Base-by-base conservation (phyloP, 345 rosid species). In the Citrus glauca region DNA sequence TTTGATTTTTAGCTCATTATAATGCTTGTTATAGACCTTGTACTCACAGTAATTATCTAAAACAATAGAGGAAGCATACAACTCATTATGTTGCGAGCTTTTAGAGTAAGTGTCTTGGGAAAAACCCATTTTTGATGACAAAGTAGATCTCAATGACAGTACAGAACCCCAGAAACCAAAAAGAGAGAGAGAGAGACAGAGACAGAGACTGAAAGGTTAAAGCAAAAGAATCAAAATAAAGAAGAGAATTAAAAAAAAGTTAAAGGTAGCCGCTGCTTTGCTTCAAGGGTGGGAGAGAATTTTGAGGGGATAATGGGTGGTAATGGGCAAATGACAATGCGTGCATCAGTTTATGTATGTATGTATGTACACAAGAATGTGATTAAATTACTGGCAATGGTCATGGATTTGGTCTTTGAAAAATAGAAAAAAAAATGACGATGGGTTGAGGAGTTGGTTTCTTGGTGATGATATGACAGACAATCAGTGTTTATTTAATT, bases 201-300 rank as follows among this genome's bases (percentile, higher is more conserved):
- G 27, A 25, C 37, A 35, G 7, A 35, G 37, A 35, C 37, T 17
- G 57, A 45, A 24, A 70, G 64, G 16, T 5, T 0, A 45, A 45
- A 45, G 50, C 50, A 45, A 45, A 45, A 45, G 50, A 13, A 45
- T 45, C 48, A 45, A 48, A 63, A 56, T 30, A 59, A 10, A 38
- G 25, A 35, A 76, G 81, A 38, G 74, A 65, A 76, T 71, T 76
- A 68, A 38, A 71, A 42, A 81, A 81, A 84, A 74, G 85, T 33
- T 20, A 77, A 79, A 81, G 87, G 73, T 68, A 73, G 86, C 74
- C 68, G 86, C 76, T 75, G 74, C 90, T 84, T 89, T 85, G 86
- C 90, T 87, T 87, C 80, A 78, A 80, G 83, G 71, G 73, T 78
- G 84, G 83, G 77, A 77, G 78, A 83, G 85, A 87, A 85, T 84